Conservation (phyloP, 306 rosid species). For the Carpinus fangiana region DNA sequence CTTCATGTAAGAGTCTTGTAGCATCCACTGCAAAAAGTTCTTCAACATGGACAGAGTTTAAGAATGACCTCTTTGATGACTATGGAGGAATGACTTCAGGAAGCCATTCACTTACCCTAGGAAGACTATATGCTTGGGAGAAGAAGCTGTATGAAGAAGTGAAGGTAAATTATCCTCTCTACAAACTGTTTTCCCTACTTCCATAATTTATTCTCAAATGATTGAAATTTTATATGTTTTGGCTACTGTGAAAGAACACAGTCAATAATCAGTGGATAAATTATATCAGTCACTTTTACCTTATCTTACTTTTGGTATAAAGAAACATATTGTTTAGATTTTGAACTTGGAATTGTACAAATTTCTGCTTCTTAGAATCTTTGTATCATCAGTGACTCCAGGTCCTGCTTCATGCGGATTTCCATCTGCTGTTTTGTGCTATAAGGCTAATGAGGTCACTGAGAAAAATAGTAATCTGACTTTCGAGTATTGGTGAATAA, state of each 20-base stretch:
- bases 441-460: neutral
- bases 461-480: neutral
- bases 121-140: slow-evolving; percentile 94
- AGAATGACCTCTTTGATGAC: slow-evolving; percentile 80
- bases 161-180: slow-evolving; percentile 53
- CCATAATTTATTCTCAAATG: neutral
- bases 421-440: neutral
- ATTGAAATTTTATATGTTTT: neutral
- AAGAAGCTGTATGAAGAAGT: slow-evolving; percentile 95
- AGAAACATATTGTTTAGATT: neutral
- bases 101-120: slow-evolving; percentile 84
- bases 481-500: neutral
- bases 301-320: neutral
- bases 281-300: neutral
- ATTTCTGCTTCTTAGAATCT: neutral
- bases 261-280: neutral
- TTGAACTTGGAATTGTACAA: neutral
- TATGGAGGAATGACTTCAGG: slow-evolving; percentile 90
- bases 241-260: neutral
- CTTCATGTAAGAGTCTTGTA: slow-evolving; percentile 83
- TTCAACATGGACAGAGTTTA: slow-evolving; percentile 70
- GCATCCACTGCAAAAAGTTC: slow-evolving; percentile 61
- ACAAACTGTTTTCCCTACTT: neutral
- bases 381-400: neutral
- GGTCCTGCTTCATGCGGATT: neutral